Evolutionary conservation across 192 early-diverging fungal genomes (phyloP), one percentile per base, ranked within the genome.

Genomic region (Coemansia sp.): DNA sequence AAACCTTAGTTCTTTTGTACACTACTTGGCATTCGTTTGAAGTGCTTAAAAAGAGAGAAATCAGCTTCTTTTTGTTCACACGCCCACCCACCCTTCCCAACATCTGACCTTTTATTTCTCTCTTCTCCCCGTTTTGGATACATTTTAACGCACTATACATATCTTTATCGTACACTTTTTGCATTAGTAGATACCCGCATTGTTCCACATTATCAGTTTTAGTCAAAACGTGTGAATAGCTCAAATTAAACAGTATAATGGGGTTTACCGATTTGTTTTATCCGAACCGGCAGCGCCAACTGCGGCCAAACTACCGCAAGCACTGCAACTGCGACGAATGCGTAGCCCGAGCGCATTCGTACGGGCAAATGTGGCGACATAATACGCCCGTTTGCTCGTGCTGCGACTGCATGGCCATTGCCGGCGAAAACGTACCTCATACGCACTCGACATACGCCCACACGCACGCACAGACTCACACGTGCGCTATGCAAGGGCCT

Each of bases 401-500:
- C 60, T 79, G 76, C 63, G 76, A 79, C 61, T 79, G 76, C 56
- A 79, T 79, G 76, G 62, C 76, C 5, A 62, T 63, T 11, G 76
- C 76, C 4, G 76, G 76, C 9, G 70, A 63, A 38, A 64, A 66
- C 60, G 65, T 79, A 17, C 70, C 76, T 17, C 70, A 72, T 29
- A 51, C 62, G 11, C 50, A 72, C 35, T 73, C 70, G 56, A 79
- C 76, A 2, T 65, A 66, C 51, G 67, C 47, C 10, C 76, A 79
- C 52, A 63, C 63, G 1, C 76, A 79, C 38, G 70, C 76, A 5
- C 23, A 58, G 1, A 21, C 29, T 11, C 76, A 79, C 53, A 69
- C 76, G 8, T 79, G 76, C 24, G 70, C 76, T 5, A 65, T 69
- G 66, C 51, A 62, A 0, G 70, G 76, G 2, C 27, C n/a, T 4